phyloP scores from a whole-genome alignment of 805 yeast species.

The Wickerhamiella parazyma region DNA sequence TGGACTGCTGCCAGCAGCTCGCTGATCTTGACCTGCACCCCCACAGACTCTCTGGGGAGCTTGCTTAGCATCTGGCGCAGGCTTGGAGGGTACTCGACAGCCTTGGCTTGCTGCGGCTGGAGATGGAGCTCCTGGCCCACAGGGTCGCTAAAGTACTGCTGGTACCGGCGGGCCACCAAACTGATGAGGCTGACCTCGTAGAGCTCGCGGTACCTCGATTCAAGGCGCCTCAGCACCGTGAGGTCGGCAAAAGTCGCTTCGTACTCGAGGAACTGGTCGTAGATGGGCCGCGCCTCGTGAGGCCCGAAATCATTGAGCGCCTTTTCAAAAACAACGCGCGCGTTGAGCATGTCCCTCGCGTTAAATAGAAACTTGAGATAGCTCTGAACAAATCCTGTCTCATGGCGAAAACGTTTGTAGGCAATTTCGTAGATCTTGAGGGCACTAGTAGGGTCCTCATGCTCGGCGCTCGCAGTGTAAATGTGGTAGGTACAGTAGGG shows the following conservation, averaged over 20 bases:
- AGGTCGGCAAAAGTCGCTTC: conserved; percentile 62
- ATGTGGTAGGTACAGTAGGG: conserved; percentile 56
- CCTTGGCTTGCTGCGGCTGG: neutral
- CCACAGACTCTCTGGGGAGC: neutral
- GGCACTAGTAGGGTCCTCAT: conserved; percentile 60
- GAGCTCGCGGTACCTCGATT: conserved; percentile 46
- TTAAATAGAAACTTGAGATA: conserved; percentile 62
- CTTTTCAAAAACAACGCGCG: conserved; percentile 71
- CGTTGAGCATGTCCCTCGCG: conserved; percentile 56
- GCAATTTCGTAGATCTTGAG: conserved; percentile 69
- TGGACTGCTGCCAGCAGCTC: conserved; percentile 1
- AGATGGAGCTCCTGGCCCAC: conserved; percentile 10
- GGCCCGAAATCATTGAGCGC: conserved; percentile 43
- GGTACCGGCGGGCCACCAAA: conserved; percentile 22
- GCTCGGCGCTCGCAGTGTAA: conserved; percentile 65
- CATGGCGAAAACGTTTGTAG: conserved; percentile 39
- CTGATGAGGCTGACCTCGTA: conserved; percentile 41
- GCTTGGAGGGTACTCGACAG: neutral
- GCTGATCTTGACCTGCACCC: neutral
- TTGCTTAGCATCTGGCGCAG: neutral
- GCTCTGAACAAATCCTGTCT: conserved; percentile 48
- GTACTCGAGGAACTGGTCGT: conserved; percentile 46
- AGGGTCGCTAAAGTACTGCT: conserved; percentile 10
- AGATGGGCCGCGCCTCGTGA: conserved; percentile 32
- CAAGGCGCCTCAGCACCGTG: conserved; percentile 50